These are phyloP conservation scores for Trichoderma brevicompactum DNA, from an alignment of 2,329 filamentous ascomycete species.

Conservation along the genomic window DNA sequence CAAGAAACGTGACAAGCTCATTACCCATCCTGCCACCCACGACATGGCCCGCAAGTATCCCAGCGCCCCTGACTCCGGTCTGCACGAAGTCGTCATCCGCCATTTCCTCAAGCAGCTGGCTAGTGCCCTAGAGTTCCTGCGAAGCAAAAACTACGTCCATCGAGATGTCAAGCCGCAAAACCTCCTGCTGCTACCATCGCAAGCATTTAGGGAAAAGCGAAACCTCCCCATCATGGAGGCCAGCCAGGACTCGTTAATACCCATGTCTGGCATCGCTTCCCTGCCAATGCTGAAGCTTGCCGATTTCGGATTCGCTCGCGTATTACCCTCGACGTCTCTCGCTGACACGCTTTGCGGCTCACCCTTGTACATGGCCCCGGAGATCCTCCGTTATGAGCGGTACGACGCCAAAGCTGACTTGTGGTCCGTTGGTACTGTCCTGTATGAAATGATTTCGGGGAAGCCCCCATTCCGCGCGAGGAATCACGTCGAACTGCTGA, in stretches of 20 bases:
- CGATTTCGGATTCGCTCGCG: constrained; percentile 97
- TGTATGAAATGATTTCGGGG: constrained; percentile 93
- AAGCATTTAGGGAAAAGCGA: constrained; percentile 65
- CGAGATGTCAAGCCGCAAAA: constrained; percentile 98
- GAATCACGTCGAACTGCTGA: constrained; percentile 92
- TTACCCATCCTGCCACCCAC: constrained; percentile 77
- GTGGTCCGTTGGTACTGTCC: constrained; percentile 95
- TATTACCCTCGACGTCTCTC: constrained; percentile 85
- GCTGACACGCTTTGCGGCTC: constrained; percentile 97
- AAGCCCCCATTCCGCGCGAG: constrained; percentile 87
- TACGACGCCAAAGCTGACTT: constrained; percentile 97
- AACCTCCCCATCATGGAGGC: constrained; percentile 69
- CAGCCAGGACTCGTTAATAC: constrained; percentile 79
- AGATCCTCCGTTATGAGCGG: constrained; percentile 95
- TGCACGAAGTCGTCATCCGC: constrained; percentile 94
- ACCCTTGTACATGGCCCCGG: constrained; percentile 97
- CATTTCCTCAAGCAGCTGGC: constrained; percentile 96
- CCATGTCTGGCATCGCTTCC: constrained; percentile 78
- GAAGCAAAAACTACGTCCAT: constrained; percentile 85
- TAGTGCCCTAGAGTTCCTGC: constrained; percentile 87
- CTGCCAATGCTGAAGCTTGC: constrained; percentile 96
- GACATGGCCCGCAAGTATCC: constrained; percentile 96
- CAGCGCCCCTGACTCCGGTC: constrained; percentile 77
- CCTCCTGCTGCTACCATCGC: constrained; percentile 82
- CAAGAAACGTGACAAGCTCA: constrained; percentile 84